Base-by-base conservation (phyloP, 345 rosid species). In the Syzygium aromaticum region DNA sequence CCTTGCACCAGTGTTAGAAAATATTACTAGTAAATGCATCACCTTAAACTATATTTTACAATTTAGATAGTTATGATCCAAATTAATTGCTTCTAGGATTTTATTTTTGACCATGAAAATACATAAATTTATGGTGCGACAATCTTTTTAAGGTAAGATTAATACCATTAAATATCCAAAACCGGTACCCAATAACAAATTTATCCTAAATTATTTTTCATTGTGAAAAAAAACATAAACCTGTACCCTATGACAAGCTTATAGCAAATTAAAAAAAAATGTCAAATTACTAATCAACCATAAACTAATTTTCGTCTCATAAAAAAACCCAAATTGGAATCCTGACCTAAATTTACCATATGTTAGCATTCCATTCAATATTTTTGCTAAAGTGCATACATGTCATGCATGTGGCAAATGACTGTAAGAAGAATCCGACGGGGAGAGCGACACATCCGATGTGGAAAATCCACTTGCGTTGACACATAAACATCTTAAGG, bases 131-230 rank as follows among this genome's bases (percentile, higher is more conserved):
- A 67, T 4, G 43, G 40, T 67, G 17, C 17, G 23, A 30, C 11
- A 3, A 30, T 8, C 23, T 16, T 67, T 67, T 67, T 30, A 30
- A 16, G 17, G 33, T 33, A 67, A 5, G 43, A 0, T 67, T 67
- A 17, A 67, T 67, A 17, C 6, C 13, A 67, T 67, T 67, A 33
- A 67, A 30, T 17, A 67, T 67, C 78, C 22, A 38, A 67, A 16
- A 10, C 6, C 0, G 1, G 3, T 19, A 17, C 11, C 12, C 22
- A 10, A 2, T 0, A 0, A 38, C 3, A 33, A 3, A 67, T 30
- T 30, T 27, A 14, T 7, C 30, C 3, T 59, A 59, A 27, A 59
- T 25, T 12, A 59, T 11, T 57, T 57, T 57, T 57, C 5, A 57
- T 57, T 14, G 11, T 2, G 5, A 10, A 57, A 57, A 57, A 23